Evolutionary conservation across 345 rosid species (phyloP).

Genomic region (Brassica nigra): DNA sequence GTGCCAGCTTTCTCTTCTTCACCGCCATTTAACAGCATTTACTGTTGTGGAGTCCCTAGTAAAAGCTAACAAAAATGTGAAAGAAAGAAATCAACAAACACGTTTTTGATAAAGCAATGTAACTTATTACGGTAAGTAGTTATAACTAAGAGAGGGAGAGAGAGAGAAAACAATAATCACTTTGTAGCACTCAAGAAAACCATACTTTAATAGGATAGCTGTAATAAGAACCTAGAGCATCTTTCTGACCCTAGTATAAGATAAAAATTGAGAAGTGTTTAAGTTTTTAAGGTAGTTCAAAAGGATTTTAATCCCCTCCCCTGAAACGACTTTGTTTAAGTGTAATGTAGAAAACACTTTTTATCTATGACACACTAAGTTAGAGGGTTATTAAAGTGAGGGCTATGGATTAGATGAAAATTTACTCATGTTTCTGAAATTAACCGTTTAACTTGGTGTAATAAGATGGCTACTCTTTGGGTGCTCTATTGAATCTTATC

Average conservation of each 20-base stretch:
- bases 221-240: constrained; percentile 26
- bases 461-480: no score
- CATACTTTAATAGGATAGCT: constrained; percentile 10
- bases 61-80: constrained; percentile 34
- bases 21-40: constrained; percentile 46
- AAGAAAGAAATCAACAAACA: background rate
- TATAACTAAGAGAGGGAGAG: constrained; percentile 1
- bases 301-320: no score
- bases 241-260: background rate
- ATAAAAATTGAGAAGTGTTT: background rate
- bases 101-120: constrained; percentile 12
- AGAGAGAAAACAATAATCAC: background rate
- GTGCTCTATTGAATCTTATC: no score
- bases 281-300: no score
- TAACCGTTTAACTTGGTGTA: constrained; percentile 7
- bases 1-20: constrained; percentile 40
- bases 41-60: constrained; percentile 33
- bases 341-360: no score
- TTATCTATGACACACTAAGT: no score
- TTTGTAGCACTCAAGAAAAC: constrained; percentile 20
- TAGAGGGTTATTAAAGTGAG: no score
- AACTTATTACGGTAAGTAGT: constrained; percentile 34
- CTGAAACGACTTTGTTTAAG: no score
- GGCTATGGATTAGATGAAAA: no score
- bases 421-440: background rate